Conservation (phyloP, 2,329 filamentous ascomycete genomes). For the Ophiostoma quercus region DNA sequence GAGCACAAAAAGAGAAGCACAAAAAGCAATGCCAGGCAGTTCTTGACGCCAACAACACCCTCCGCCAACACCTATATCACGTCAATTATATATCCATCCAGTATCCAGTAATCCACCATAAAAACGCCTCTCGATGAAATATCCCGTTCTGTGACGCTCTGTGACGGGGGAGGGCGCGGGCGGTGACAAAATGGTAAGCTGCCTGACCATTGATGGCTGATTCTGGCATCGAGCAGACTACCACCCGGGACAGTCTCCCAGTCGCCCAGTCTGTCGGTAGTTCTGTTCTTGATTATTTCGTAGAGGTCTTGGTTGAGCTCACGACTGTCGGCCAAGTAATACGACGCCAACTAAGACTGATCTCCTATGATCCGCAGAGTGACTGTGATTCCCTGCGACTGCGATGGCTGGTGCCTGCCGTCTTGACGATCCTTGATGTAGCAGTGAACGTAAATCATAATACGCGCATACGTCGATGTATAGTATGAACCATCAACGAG, state of each 20-base stretch:
- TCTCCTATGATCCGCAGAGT: neutral
- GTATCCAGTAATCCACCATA: neutral
- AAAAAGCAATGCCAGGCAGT: neutral
- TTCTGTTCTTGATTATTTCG: too few species aligned
- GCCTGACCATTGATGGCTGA: neutral
- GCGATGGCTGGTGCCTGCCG: neutral
- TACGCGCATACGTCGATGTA: neutral
- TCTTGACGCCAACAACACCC: neutral
- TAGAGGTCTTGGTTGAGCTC: neutral
- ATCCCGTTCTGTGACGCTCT: neutral
- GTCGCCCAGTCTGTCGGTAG: constrained; percentile 6
- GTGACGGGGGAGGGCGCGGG: neutral
- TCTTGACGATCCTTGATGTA: neutral
- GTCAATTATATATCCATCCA: neutral
- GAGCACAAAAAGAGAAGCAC: neutral
- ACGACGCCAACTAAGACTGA: neutral
- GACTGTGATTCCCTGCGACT: neutral
- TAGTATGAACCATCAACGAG: neutral
- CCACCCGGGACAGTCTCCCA: neutral
- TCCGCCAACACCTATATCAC: neutral
- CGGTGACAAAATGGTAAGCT: neutral
- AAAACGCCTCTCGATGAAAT: constrained; percentile 3
- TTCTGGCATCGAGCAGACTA: neutral
- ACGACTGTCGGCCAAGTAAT: neutral
- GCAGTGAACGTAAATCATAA: neutral